phyloP scores from a whole-genome alignment of 768 basidiomycete genomes.

The Candolleomyces aberdarensis region DNA sequence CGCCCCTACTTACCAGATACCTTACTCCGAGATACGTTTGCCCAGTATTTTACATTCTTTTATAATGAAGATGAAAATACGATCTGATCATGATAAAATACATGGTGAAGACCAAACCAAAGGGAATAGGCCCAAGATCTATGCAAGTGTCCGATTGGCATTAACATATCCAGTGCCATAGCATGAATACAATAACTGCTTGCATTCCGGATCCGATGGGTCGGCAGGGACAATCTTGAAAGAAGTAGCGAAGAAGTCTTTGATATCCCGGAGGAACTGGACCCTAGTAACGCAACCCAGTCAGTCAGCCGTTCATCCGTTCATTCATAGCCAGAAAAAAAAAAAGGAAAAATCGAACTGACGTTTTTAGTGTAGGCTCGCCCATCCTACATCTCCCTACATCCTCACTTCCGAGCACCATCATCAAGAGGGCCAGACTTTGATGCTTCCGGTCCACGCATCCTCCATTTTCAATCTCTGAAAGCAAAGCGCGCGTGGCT shows the following conservation, averaged over 20 bases:
- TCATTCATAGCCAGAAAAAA: neutral
- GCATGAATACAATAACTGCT: conserved; percentile 80
- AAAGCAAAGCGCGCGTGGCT: conserved; percentile 74
- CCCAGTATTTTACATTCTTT: too few relatives aligned
- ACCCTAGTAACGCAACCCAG: conserved; percentile 48
- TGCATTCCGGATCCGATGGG: conserved; percentile 43
- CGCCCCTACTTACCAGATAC: too few relatives aligned
- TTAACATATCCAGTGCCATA: conserved; percentile 93
- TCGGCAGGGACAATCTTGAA: conserved; percentile 84
- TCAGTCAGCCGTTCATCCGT: conserved; percentile 2
- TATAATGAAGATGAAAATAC: too few relatives aligned
- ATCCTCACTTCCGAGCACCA: conserved; percentile 97
- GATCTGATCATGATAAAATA: too few relatives aligned
- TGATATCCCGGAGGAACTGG: conserved; percentile 85
- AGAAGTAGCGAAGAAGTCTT: conserved; percentile 80
- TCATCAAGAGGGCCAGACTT: conserved; percentile 77
- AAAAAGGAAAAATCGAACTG: conserved; percentile 28
- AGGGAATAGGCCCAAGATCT: conserved; percentile 13
- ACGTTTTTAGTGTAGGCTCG: conserved; percentile 80
- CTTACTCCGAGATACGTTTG: too few relatives aligned
- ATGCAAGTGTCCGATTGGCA: conserved; percentile 75
- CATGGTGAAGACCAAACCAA: too few relatives aligned
- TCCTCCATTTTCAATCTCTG: conserved; percentile 78
- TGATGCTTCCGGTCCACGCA: conserved; percentile 93
- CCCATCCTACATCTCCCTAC: conserved; percentile 88